Evolutionary conservation across 2,329 filamentous ascomycete species (phyloP).

Genomic region (Didymella pinodella): DNA sequence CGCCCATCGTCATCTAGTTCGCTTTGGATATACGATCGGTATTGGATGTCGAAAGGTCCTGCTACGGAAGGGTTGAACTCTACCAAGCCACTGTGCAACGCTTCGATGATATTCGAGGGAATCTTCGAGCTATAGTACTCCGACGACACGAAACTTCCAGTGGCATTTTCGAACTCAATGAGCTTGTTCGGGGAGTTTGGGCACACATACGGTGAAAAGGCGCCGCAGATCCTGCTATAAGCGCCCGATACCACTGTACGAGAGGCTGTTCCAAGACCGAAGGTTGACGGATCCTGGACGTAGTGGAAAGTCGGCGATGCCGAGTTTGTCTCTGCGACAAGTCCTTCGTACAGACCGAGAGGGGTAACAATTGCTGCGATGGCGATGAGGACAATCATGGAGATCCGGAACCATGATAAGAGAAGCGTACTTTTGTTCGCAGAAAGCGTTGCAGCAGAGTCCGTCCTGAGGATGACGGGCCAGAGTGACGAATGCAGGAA

Average conservation of each 20-base stretch:
- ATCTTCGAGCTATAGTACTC: constrained; percentile 1
- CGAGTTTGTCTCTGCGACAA: constrained; percentile 34
- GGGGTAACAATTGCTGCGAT: constrained; percentile 58
- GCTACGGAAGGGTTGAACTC: background rate
- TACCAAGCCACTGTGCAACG: background rate
- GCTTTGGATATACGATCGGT: constrained; percentile 5
- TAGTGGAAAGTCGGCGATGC: constrained; percentile 49
- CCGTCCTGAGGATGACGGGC: constrained; percentile 53
- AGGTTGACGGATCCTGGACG: constrained; percentile 48
- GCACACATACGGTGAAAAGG: constrained; percentile 15
- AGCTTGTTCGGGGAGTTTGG: background rate
- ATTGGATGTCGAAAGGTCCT: constrained; percentile 3
- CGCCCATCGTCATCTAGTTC: background rate
- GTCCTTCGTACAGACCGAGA: constrained; percentile 55
- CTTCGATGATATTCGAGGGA: background rate
- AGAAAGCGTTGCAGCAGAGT: constrained; percentile 47
- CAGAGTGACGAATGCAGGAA: constrained; percentile 51
- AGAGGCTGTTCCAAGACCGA: constrained; percentile 52
- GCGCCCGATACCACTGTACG: constrained; percentile 38
- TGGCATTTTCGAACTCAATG: background rate
- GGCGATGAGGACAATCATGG: constrained; percentile 44
- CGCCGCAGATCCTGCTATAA: constrained; percentile 48
- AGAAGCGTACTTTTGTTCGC: constrained; percentile 34
- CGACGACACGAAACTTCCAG: background rate
- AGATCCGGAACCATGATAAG: constrained; percentile 24